phyloP scores from a whole-genome alignment of 306 rosid genomes.

The Clitoria ternatea region DNA sequence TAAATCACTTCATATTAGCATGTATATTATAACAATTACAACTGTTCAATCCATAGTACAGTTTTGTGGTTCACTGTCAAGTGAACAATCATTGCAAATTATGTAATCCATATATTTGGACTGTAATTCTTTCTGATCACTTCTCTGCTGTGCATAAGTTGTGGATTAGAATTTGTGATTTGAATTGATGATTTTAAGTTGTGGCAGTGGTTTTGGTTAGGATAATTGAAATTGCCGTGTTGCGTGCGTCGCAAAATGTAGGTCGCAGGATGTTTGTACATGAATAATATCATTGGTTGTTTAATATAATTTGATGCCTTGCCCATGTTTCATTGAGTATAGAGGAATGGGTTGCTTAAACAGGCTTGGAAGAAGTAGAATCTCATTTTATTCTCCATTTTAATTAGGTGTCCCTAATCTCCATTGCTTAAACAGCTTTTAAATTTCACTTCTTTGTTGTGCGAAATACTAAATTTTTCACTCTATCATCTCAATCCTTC shows the following conservation, averaged over 20 bases:
- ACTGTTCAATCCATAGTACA: neutral
- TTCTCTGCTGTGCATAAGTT: too few species aligned
- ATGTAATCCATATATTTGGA: too few species aligned
- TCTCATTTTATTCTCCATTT: neutral
- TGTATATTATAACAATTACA: too few species aligned
- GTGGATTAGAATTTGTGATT: neutral
- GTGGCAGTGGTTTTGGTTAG: neutral
- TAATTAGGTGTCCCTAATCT: neutral
- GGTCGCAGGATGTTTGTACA: too few species aligned
- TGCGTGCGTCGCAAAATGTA: too few species aligned
- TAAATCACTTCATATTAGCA: too few species aligned
- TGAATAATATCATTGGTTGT: neutral
- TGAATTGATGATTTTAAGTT: neutral
- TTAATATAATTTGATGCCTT: neutral
- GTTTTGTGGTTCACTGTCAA: too few species aligned
- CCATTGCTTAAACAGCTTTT: neutral
- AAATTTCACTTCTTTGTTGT: too few species aligned
- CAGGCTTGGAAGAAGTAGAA: neutral
- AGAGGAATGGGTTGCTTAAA: neutral
- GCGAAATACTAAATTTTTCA: neutral
- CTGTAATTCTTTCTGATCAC: too few species aligned
- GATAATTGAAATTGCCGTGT: neutral
- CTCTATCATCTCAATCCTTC: neutral
- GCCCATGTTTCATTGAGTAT: neutral
- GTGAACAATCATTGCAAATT: too few species aligned